Conservation (phyloP, 495 filamentous ascomycete species). For the Annulohypoxylon bovei region DNA sequence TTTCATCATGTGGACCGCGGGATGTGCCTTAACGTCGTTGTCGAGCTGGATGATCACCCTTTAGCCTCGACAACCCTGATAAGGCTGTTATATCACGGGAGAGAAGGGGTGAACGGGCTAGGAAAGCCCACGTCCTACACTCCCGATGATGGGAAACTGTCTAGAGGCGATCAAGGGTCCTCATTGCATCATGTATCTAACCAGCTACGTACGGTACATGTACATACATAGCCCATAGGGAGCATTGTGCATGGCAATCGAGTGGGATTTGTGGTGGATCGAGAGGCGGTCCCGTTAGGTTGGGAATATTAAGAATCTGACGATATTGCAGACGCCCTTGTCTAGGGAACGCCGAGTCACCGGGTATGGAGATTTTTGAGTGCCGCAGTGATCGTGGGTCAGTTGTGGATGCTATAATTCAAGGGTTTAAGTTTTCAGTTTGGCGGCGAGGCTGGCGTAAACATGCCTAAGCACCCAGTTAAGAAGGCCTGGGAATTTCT, state of each 20-base stretch:
- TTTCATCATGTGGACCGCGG: constrained; percentile 8
- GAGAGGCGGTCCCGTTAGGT: constrained; percentile 22
- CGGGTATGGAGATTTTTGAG: constrained; percentile 24
- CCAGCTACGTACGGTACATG: neutral
- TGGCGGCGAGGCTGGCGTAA: constrained; percentile 24
- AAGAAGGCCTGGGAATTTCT: neutral
- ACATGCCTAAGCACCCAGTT: neutral
- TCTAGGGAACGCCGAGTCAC: constrained; percentile 21
- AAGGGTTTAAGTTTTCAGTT: constrained; percentile 5
- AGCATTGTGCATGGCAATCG: constrained; percentile 18
- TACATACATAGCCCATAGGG: neutral
- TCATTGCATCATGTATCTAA: neutral
- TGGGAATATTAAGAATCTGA: constrained; percentile 37
- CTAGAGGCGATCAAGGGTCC: neutral
- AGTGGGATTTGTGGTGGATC: constrained; percentile 12
- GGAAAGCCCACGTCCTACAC: neutral
- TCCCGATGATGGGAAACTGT: neutral
- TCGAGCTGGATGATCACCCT: constrained; percentile 10
- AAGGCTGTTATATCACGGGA: constrained; percentile 8
- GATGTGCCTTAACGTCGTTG: constrained; percentile 4
- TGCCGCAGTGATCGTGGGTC: constrained; percentile 22
- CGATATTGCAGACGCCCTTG: constrained; percentile 6
- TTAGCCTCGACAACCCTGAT: constrained; percentile 4
- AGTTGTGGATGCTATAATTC: constrained; percentile 3
- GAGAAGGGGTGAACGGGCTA: neutral